Percentiles rank a stretch among this genome's conserved stretches.
These are phyloP conservation scores for Oryza meridionalis DNA, from an alignment of 176 grass and related monocot genomes.

Conservation along the genomic window DNA sequence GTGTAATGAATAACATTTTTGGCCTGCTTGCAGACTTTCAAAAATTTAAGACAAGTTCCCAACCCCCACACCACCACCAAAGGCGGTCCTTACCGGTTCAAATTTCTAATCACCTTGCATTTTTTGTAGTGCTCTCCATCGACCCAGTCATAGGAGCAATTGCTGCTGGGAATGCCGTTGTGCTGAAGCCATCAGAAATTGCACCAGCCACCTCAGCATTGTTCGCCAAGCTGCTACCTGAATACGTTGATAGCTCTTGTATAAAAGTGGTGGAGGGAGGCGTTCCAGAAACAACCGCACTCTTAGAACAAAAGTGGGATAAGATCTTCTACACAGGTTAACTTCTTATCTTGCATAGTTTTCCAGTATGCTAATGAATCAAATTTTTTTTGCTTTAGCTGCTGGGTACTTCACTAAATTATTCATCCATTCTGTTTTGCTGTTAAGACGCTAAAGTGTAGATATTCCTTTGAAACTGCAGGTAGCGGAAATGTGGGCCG, in stretches of 20 bases:
- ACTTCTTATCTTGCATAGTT: constrained; percentile 9
- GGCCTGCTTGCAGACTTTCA: background rate
- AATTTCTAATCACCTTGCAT: background rate
- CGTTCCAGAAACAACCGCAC: constrained; percentile 62
- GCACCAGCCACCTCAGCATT: constrained; percentile 74
- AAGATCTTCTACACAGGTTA: constrained; percentile 99
- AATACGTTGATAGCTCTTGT: constrained; percentile 82
- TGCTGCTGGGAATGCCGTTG: constrained; percentile 78
- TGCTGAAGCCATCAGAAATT: constrained; percentile 93
- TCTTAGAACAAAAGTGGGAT: constrained; percentile 90
- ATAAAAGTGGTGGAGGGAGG: constrained; percentile 90
- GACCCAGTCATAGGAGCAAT: constrained; percentile 92
- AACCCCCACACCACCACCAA: too few species aligned
- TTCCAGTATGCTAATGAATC: background rate
- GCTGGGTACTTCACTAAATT: background rate
- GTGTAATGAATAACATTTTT: constrained; percentile 15
- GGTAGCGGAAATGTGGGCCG: constrained; percentile 76
- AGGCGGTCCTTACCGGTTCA: background rate
- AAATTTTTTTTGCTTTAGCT: background rate
- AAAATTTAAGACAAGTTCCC: background rate
- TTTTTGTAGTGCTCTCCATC: constrained; percentile 67
- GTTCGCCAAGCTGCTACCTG: constrained; percentile 76
- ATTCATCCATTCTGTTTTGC: background rate
- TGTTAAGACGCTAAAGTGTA: background rate
- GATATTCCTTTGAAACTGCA: constrained; percentile 25